These are phyloP conservation scores for Pseudocercospora fuligena DNA, from an alignment of 2,329 filamentous ascomycete genomes.

Conservation along the genomic window DNA sequence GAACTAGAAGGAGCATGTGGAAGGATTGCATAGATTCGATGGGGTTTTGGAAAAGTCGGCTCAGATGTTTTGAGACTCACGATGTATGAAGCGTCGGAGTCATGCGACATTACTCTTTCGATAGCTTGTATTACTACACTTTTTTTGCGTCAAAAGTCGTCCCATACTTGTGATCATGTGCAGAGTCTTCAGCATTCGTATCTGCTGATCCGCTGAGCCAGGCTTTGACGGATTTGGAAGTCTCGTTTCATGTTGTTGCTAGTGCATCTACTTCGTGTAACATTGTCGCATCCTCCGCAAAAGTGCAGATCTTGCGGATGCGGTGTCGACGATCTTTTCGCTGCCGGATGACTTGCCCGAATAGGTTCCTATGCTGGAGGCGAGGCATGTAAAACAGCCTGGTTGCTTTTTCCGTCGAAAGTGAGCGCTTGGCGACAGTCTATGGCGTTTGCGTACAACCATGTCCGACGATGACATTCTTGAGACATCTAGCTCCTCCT, in stretches of 20 bases:
- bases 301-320: constrained; percentile 4
- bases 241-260: not conserved
- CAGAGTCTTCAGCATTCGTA: too few relatives aligned
- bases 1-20: not conserved
- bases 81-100: constrained; percentile 1
- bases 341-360: not conserved
- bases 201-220: not conserved
- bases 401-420: not conserved
- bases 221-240: not conserved
- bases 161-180: too few relatives aligned
- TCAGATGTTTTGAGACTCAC: not conserved
- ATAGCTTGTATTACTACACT: constrained; percentile 5
- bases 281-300: not conserved
- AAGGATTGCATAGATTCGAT: not conserved
- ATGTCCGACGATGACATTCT: not conserved
- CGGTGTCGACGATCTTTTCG: not conserved
- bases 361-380: not conserved
- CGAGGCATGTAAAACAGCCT: constrained; percentile 1
- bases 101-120: not conserved
- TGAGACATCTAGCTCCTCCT: not conserved
- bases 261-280: not conserved
- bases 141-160: too few relatives aligned
- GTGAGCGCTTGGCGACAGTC: not conserved
- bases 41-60: not conserved
- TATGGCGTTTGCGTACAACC: not conserved